Conservation (phyloP, 2,329 filamentous ascomycete genomes). For the Arthrobotrys entomopaga region DNA sequence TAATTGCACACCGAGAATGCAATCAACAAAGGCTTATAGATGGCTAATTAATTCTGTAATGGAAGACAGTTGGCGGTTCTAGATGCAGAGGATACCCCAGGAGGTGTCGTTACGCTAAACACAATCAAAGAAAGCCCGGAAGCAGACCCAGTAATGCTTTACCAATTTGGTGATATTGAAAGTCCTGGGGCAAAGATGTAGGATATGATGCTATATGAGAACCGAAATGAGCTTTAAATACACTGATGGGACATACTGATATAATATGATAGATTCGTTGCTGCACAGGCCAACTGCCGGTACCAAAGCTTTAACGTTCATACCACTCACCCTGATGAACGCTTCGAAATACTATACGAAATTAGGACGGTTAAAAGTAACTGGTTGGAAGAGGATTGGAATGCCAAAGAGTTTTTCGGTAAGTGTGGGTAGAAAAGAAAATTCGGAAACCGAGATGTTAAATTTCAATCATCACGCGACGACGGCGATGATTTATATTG, state of each 20-base stretch:
- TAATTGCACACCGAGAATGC: not conserved
- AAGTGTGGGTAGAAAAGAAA: not conserved
- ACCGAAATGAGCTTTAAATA: not conserved
- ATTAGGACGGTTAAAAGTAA: constrained; percentile 9
- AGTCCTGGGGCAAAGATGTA: not conserved
- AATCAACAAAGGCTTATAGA: too few relatives aligned
- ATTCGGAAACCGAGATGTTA: not conserved
- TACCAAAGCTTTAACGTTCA: constrained; percentile 28
- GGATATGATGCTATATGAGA: not conserved
- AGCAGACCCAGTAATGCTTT: not conserved
- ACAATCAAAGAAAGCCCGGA: not conserved
- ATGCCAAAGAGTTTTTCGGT: constrained; percentile 30
- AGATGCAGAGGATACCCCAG: not conserved
- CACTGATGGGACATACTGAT: not conserved
- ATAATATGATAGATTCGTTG: constrained; percentile 14
- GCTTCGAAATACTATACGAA: constrained; percentile 31
- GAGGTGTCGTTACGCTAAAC: not conserved
- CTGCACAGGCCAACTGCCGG: constrained; percentile 18
- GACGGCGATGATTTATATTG: too few relatives aligned
- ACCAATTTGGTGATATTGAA: constrained; percentile 13
- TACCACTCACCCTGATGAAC: constrained; percentile 6
- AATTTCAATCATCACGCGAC: too few relatives aligned
- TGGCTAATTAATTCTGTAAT: too few relatives aligned
- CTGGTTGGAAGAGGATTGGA: not conserved
- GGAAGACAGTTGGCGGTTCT: constrained; percentile 10